Evolutionary conservation across 495 filamentous ascomycete genomes (phyloP), one percentile per base, ranked within the genome.

Genomic region (Penicillium goetzii): DNA sequence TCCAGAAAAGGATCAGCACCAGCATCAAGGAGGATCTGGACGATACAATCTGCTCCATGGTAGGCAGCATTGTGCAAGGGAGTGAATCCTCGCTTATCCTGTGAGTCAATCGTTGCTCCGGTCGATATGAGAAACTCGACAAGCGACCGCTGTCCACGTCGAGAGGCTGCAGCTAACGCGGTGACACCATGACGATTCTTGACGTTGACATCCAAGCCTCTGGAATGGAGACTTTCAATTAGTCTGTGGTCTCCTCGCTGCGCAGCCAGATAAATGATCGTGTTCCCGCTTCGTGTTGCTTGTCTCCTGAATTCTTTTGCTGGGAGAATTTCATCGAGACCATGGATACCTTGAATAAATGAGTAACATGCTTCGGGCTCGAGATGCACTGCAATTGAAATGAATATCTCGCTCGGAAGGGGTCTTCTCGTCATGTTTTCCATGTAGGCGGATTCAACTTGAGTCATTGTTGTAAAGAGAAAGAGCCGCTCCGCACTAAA

Each of bases 391-490:
- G 26, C 56, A 10, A 53, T 30, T 43, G 54, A 53, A 58, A 65
- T 60, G 60, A 45, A 36, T 55, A 43, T n/a, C 5, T 43, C 40
- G 40, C 7, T 43, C 17, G 40, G 40, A 19, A 43, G 40, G 40
- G 1, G 40, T 43, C 1, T 19, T n/a, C 4, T 43, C 15, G 6
- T 43, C 40, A 19, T 19, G 17, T 43, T 43, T 32, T 32, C 5
- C 9, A 8, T 32, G 6, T 4, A 32, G 30, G 9, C 5, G 30
- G 30, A 32, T 32, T 32, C 30, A 32, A 32, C 5, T 32, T 32
- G 30, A 32, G 30, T 32, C 30, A 32, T 32, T 3, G 30, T 3
- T 32, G 30, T 32, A 32, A 32, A 32, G 30, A 7, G 30, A 7
- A 32, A 32, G 30, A 32, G 30, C 30, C 30, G 9, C 30, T 32